Conservation (phyloP, 2,329 filamentous ascomycete species). For the Cladosporium sp. region DNA sequence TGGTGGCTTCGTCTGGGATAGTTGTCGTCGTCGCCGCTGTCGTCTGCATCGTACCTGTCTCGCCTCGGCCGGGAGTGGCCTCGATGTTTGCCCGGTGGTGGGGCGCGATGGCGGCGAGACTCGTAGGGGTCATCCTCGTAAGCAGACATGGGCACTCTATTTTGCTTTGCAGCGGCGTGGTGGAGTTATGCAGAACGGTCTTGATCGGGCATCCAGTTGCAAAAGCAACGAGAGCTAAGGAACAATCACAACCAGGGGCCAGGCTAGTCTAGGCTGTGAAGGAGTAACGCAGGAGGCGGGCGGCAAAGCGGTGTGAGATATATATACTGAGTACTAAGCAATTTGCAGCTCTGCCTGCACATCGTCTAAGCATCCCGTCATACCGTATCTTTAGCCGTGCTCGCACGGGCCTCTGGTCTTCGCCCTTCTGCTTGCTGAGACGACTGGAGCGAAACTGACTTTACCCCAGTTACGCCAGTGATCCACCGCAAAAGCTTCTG, state of each 20-base stretch:
- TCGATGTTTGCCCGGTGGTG: background rate
- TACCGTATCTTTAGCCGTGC: slow-evolving; percentile 11
- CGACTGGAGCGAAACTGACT: background rate
- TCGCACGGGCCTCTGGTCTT: slow-evolving; percentile 4
- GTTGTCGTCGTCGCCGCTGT: slow-evolving; percentile 8
- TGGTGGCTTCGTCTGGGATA: slow-evolving; percentile 6
- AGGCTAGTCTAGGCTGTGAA: too few species aligned
- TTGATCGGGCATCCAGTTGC: background rate
- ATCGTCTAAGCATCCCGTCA: background rate
- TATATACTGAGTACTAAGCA: background rate
- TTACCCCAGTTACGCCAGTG: background rate
- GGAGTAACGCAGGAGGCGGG: too few species aligned
- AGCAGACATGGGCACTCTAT: slow-evolving; percentile 7
- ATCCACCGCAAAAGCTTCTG: slow-evolving; percentile 8
- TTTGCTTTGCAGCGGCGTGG: slow-evolving; percentile 6
- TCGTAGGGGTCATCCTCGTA: slow-evolving; percentile 11
- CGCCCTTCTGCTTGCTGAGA: background rate
- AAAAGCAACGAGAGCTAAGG: background rate
- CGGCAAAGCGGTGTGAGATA: background rate
- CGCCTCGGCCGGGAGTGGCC: background rate
- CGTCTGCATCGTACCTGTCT: slow-evolving; percentile 11
- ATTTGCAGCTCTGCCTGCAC: background rate
- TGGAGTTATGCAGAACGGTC: background rate
- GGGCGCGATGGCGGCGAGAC: slow-evolving; percentile 4
- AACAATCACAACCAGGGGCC: too few species aligned